Conservation (phyloP, 805 yeast genomes). For the Lipomyces chichibuensis region DNA sequence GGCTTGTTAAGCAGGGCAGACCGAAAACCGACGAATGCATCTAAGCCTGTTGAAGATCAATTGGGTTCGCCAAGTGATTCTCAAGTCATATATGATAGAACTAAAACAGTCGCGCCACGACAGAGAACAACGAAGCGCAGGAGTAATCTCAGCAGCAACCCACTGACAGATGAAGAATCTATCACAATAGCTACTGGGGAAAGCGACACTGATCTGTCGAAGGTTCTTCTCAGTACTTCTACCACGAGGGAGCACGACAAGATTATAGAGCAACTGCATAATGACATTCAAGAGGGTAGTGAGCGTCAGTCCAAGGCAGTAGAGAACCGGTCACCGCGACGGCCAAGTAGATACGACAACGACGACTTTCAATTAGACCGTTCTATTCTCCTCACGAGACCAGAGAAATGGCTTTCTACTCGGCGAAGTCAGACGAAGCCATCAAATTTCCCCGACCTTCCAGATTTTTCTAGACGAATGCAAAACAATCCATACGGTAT, state of each 20-base stretch:
- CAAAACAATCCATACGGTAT: conserved; percentile 21
- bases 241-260: neutral
- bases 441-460: neutral
- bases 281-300: neutral
- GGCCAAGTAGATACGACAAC: neutral
- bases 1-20: no score
- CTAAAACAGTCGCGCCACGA: neutral
- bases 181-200: neutral
- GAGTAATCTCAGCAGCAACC: neutral
- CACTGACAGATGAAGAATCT: neutral
- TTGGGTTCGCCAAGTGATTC: no score
- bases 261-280: neutral
- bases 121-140: neutral
- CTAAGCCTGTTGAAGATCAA: no score
- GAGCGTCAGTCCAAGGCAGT: neutral
- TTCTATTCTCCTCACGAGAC: conserved; percentile 8
- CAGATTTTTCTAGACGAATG: conserved; percentile 9
- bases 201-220: neutral
- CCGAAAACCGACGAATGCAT: no score
- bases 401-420: conserved; percentile 5
- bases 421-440: neutral
- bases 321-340: neutral
- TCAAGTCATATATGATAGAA: no score
- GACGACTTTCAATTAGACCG: conserved; percentile 3
- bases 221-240: no score